These are phyloP conservation scores for Starmerella lactis-condensi DNA, from an alignment of 805 yeast species.

Conservation along the genomic window DNA sequence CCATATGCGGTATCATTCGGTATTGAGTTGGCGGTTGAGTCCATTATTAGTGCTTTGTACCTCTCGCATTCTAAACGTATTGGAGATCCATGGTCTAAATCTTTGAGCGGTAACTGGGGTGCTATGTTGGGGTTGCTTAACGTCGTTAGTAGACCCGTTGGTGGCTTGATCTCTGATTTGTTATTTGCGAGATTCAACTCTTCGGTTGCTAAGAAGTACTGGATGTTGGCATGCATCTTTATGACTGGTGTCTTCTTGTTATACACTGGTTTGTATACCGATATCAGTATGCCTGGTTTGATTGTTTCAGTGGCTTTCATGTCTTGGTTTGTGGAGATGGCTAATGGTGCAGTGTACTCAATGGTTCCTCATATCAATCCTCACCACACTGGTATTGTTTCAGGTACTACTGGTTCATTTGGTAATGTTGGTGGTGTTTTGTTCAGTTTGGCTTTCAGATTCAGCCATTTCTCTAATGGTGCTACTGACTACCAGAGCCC, in stretches of 20 bases:
- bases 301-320: conserved; percentile 21
- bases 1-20: conserved; percentile 12
- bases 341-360: conserved; percentile 25
- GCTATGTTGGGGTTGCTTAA: conserved; percentile 12
- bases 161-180: conserved; percentile 16
- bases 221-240: conserved; percentile 21
- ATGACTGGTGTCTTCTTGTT: conserved; percentile 23
- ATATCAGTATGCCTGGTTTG: conserved; percentile 19
- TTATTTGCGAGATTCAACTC: conserved; percentile 20
- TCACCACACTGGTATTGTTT: conserved; percentile 24
- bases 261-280: conserved; percentile 23
- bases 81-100: conserved; percentile 7
- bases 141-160: conserved; percentile 11
- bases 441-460: conserved; percentile 24
- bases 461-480: conserved; percentile 17
- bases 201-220: conserved; percentile 22
- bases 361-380: conserved; percentile 24
- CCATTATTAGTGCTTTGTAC: conserved; percentile 8
- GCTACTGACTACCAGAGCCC: conserved; percentile 19
- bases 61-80: conserved; percentile 7
- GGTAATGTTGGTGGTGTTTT: conserved; percentile 26
- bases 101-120: conserved; percentile 12
- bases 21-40: conserved; percentile 13
- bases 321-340: conserved; percentile 25
- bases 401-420: conserved; percentile 24